A percentile compares a stretch with the other conserved stretches of the same genome.
These are phyloP conservation scores for Termitomyces heimii DNA, from an alignment of 768 basidiomycete species.

Conservation along the genomic window DNA sequence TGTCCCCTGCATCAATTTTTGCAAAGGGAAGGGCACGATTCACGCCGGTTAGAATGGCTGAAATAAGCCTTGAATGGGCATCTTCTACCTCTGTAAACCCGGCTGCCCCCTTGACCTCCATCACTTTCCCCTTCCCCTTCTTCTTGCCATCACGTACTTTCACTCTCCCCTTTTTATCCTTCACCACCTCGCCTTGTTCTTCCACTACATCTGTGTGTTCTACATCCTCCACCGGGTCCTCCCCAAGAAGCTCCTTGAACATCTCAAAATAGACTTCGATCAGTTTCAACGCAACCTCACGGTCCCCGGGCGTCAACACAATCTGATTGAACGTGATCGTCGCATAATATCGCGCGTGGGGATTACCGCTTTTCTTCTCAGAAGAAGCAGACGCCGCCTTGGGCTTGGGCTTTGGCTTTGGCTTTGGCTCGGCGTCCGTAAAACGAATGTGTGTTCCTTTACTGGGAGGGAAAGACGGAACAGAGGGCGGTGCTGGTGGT, in stretches of 20 bases:
- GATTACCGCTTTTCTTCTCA: conserved; percentile 42
- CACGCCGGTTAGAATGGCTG: conserved; percentile 89
- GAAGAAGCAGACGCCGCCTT: conserved; percentile 15
- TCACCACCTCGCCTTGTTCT: conserved; percentile 22
- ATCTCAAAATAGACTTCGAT: conserved; percentile 93
- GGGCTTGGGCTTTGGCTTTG: conserved; percentile 20
- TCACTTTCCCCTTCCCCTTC: conserved; percentile 26
- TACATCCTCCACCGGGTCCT: conserved; percentile 26
- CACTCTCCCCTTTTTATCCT: conserved; percentile 22
- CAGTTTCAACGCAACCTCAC: conserved; percentile 68
- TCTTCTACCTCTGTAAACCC: conserved; percentile 76
- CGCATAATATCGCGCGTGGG: conserved; percentile 87
- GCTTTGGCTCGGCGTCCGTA: conserved; percentile 27
- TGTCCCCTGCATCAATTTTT: conserved; percentile 63
- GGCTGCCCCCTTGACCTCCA: conserved; percentile 48
- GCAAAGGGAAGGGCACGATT: conserved; percentile 95
- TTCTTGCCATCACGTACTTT: conserved; percentile 23
- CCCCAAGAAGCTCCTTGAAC: conserved; percentile 83
- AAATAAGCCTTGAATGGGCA: conserved; percentile 73
- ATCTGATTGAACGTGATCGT: conserved; percentile 95
- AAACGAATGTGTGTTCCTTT: conserved; percentile 50
- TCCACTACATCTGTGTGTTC: conserved; percentile 29
- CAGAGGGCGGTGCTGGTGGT: conserved; percentile 35
- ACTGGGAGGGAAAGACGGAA: conserved; percentile 27
- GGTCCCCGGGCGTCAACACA: conserved; percentile 62